Evolutionary conservation across 768 basidiomycete species (phyloP).

Genomic region (Russula earlei): DNA sequence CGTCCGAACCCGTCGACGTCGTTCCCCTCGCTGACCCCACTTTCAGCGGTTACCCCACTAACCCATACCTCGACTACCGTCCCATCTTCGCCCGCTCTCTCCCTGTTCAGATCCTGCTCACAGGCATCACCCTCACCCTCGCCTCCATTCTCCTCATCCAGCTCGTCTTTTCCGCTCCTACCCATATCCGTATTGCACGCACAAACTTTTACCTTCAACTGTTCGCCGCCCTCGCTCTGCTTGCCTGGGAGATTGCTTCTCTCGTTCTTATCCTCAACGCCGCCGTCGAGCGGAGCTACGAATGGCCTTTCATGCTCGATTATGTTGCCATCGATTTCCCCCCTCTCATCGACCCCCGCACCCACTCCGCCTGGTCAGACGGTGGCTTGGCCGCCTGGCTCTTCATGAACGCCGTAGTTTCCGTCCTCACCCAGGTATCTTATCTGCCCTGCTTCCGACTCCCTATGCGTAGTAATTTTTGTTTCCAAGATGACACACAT

Average conservation of each 20-base stretch:
- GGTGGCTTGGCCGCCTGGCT: slow-evolving; percentile 71
- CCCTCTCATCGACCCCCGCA: slow-evolving; percentile 31
- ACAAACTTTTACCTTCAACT: slow-evolving; percentile 89
- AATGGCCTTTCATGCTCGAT: slow-evolving; percentile 94
- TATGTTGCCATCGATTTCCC: slow-evolving; percentile 82
- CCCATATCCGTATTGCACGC: slow-evolving; percentile 89
- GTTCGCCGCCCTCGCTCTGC: slow-evolving; percentile 68
- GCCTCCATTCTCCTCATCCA: slow-evolving; percentile 81
- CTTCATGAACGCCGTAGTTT: slow-evolving; percentile 78
- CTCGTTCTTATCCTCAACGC: slow-evolving; percentile 63
- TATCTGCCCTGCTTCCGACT: background rate
- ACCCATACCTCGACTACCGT: slow-evolving; percentile 72
- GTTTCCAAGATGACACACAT: slow-evolving; percentile 83
- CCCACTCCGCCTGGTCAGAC: slow-evolving; percentile 43
- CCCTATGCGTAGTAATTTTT: background rate
- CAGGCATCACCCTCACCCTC: slow-evolving; percentile 78
- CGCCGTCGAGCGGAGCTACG: slow-evolving; percentile 49
- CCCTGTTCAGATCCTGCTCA: slow-evolving; percentile 82
- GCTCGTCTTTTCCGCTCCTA: slow-evolving; percentile 89
- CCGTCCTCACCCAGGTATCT: slow-evolving; percentile 76
- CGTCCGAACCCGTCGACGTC: background rate
- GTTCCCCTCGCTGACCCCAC: background rate
- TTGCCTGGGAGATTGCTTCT: slow-evolving; percentile 69
- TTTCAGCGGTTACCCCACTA: slow-evolving; percentile 28
- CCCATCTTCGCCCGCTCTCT: slow-evolving; percentile 82